Base-by-base conservation (phyloP, 140 eudicot species). In the Senecio squalidus region DNA sequence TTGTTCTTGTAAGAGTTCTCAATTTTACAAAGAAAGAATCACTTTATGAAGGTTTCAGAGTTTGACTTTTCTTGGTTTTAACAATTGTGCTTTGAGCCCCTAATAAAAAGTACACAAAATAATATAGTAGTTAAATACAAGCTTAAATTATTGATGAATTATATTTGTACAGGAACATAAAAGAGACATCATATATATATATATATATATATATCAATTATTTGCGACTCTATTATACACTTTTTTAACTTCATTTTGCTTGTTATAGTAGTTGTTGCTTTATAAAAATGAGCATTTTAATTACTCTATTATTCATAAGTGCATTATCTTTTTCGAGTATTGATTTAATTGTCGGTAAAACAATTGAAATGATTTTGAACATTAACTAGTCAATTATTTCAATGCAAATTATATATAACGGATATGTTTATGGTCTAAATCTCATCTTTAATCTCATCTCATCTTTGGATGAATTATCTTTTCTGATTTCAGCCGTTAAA, bases 61-160 rank as follows among this genome's bases (percentile, higher is more conserved):
- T 55, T 59, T 69, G 62, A 49, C 39, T 70, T 39, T n/a, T 60
- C 36, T 51, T 26, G 54, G 38, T 60, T 28, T 45, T 11, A 27
- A 49, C 56, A 50, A 36, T 25, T 23, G 9, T 45, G 55, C 29
- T 28, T 60, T 7, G 73, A 57, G 49, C 58, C 73, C 58, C 30
- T 29, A 68, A 57, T 55, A 27, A 31, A 43, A 67, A 33, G 74
- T 58, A 17, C 58, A 30, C 27, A 45, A 67, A 39, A 67, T 61
- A 68, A 58, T 47, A 24, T 46, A 66, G 15, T 11, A 20, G 49
- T 61, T 33, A 8, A 62, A 53, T 71, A 59, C 53, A 16, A 9
- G 29, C 9, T 53, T 30, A 53, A 41, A 14, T 43, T 41, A 31
- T 30, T 11, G 17, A 25, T 55, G 58, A 71, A 55, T 62, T 24